Base-by-base conservation (phyloP, 805 yeast genomes). In the Wickerhamomyces xylosicus region DNA sequence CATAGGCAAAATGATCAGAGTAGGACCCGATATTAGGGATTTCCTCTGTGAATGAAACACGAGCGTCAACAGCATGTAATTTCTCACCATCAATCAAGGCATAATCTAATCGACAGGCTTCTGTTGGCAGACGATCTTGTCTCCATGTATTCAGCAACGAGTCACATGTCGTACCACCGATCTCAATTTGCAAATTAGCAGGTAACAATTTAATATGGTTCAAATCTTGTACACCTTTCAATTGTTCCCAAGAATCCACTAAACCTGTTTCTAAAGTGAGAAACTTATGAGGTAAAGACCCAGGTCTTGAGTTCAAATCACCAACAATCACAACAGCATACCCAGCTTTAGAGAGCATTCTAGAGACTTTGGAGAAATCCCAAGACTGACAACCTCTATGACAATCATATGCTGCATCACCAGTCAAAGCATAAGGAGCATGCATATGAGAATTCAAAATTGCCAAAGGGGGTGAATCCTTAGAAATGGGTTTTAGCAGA, bases 361-460 rank as follows among this genome's bases (percentile, higher is more conserved):
- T 67, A 1, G 83, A 77, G 28, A 87, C 43, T 37, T 75, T 72
- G 27, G 92, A 71, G 56, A 92, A 74, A 56, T 89, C 96, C 97
- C 97, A 92, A 1, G 97, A 97, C 59, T 92, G 98, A 41, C 92
- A 74, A 0, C 96, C 79, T 36, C 98, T 66, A 54, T 92, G 97
- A 48, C 95, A 84, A 3, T 78, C 66, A 54, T 92, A 92, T 3
- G 89, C 82, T 2, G 94, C 94, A 58, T 87, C 95, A 2, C 97
- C 97, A 0, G 65, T 60, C 15, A 62, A 52, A 1, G 92, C 71
- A 54, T 92, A 92, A 0, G 98, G 98, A 1, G 98, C 98, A 59
- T 92, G 98, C 92, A 92, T 81, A 57, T 92, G 98, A 15, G 95
- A 79, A 54, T 89, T 90, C 53, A 92, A 62, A 5, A 92, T 61